A percentile compares a stretch with the other conserved stretches of the same genome.
Evolutionary conservation across 2,329 filamentous ascomycete genomes (phyloP).

Genomic region (Chaetomiaceae sp.): DNA sequence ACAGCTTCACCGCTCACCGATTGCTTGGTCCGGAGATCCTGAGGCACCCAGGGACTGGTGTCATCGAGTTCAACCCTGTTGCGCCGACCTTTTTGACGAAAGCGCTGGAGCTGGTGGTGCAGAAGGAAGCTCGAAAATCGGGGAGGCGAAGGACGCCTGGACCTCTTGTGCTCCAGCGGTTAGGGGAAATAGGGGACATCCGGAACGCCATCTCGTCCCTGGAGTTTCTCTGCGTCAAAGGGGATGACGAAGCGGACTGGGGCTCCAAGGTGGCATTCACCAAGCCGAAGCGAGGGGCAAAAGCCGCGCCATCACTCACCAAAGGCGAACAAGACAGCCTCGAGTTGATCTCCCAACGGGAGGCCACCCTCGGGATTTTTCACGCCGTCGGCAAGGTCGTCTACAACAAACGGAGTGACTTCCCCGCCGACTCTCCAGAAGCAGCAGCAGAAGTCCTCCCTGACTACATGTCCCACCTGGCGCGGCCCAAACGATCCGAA

Average conservation of each 20-base stretch:
- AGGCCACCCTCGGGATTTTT: constrained; percentile 88
- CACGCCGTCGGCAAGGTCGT: constrained; percentile 94
- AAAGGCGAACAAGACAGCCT: constrained; percentile 74
- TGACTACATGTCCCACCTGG: constrained; percentile 51
- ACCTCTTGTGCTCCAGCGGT: constrained; percentile 67
- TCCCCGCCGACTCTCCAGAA: constrained; percentile 35
- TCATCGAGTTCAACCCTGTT: constrained; percentile 91
- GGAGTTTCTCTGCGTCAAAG: constrained; percentile 85
- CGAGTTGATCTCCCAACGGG: constrained; percentile 76
- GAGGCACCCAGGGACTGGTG: constrained; percentile 69
- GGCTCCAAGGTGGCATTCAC: constrained; percentile 67
- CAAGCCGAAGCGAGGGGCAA: constrained; percentile 60
- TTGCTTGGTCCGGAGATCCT: constrained; percentile 82
- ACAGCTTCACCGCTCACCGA: constrained; percentile 90
- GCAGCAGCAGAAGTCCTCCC: constrained; percentile 53
- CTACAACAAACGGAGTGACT: constrained; percentile 83
- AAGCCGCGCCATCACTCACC: constrained; percentile 59
- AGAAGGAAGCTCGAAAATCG: constrained; percentile 79
- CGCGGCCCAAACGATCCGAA: constrained; percentile 59
- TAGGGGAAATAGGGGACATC: constrained; percentile 87
- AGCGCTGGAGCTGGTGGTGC: constrained; percentile 74
- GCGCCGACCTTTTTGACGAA: constrained; percentile 82
- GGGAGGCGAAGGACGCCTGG: constrained; percentile 72
- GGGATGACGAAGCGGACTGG: constrained; percentile 70
- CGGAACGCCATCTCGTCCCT: constrained; percentile 87